These are phyloP conservation scores for Fraxinus pennsylvanica DNA, from an alignment of 257 asterid genomes.

Conservation along the genomic window DNA sequence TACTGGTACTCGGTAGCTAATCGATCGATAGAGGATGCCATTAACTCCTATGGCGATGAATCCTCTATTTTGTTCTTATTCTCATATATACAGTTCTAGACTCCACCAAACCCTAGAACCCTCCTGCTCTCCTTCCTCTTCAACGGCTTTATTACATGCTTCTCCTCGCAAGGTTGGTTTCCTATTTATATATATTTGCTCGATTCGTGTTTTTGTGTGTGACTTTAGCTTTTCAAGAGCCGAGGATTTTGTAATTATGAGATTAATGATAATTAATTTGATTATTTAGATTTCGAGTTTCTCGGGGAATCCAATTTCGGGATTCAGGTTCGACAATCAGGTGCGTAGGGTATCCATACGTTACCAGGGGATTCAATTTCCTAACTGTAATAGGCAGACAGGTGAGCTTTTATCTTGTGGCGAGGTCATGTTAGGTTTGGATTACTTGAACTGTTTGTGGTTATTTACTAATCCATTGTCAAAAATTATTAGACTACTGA, in stretches of 20 bases:
- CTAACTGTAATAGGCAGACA: not conserved
- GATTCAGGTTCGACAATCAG: conserved; percentile 28
- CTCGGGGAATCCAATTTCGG: conserved; percentile 33
- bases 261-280: not conserved
- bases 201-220: not conserved
- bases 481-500: not conserved
- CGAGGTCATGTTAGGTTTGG: not conserved
- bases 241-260: not conserved
- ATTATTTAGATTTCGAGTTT: conserved; percentile 40
- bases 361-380: not conserved
- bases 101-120: conserved; percentile 44
- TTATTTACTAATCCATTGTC: not conserved
- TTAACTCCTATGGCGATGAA: conserved; percentile 44
- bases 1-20: not conserved
- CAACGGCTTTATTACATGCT: conserved; percentile 21
- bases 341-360: conserved; percentile 19
- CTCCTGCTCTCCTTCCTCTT: conserved; percentile 44
- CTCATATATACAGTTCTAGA: conserved; percentile 29
- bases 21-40: conserved; percentile 21
- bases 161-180: conserved; percentile 26
- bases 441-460: not conserved
- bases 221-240: not conserved
- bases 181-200: not conserved
- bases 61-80: conserved; percentile 20
- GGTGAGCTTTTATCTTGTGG: conserved; percentile 9